Conservation (phyloP, 2,329 filamentous ascomycete genomes). For the Penicillium sp. region DNA sequence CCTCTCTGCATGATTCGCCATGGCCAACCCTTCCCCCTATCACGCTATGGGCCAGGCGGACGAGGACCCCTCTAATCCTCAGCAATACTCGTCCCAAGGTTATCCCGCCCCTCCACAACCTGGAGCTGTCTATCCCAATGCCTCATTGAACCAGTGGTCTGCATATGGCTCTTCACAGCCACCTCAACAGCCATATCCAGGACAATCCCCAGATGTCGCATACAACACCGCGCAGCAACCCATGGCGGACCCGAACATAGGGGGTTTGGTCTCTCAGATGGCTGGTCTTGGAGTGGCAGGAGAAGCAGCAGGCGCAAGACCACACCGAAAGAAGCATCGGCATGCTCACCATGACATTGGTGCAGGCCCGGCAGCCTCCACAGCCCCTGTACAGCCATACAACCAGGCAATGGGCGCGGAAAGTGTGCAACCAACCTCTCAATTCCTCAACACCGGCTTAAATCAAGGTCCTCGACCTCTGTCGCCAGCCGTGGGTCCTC, state of each 20-base stretch:
- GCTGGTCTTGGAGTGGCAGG: slow-evolving; percentile 68
- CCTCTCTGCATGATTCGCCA: slow-evolving; percentile 34
- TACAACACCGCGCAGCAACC: slow-evolving; percentile 30
- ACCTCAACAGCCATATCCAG: slow-evolving; percentile 26
- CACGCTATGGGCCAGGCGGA: slow-evolving; percentile 39
- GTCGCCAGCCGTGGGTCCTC: slow-evolving; percentile 18
- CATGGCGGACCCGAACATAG: slow-evolving; percentile 34
- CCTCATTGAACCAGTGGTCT: slow-evolving; percentile 34
- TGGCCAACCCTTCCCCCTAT: slow-evolving; percentile 46
- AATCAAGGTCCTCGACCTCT: slow-evolving; percentile 37
- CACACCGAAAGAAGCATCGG: slow-evolving; percentile 83
- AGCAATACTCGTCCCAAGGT: slow-evolving; percentile 36
- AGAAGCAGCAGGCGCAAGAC: slow-evolving; percentile 45
- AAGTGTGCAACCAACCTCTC: slow-evolving; percentile 55
- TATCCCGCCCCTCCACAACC: slow-evolving; percentile 38
- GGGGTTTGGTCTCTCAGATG: slow-evolving; percentile 65
- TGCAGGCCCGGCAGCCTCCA: slow-evolving; percentile 38
- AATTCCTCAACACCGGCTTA: slow-evolving; percentile 60
- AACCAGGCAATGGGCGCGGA: slow-evolving; percentile 67
- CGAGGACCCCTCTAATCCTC: slow-evolving; percentile 58
- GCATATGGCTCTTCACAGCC: slow-evolving; percentile 24
- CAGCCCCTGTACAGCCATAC: slow-evolving; percentile 64
- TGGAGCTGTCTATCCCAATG: slow-evolving; percentile 36
- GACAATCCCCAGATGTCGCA: slow-evolving; percentile 24
- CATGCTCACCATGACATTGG: slow-evolving; percentile 88